phyloP scores from a whole-genome alignment of 805 yeast species.

The Isabelozyma rhagii region DNA sequence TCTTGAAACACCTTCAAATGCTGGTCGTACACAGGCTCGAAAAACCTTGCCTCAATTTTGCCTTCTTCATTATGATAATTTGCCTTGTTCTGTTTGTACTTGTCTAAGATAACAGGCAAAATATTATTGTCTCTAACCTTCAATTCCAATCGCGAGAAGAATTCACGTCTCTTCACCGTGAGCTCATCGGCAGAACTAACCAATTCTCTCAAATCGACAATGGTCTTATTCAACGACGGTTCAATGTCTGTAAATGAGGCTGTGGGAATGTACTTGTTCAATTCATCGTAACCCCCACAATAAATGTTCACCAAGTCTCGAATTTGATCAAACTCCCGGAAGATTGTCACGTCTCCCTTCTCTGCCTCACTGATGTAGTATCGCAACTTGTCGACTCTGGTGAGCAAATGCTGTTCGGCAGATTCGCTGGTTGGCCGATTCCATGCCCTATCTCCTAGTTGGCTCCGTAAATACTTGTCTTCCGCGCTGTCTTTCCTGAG shows the following conservation, averaged over 20 bases:
- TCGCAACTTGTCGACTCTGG: slow-evolving; percentile 43
- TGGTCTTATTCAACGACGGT: slow-evolving; percentile 23
- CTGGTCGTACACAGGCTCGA: slow-evolving; percentile 35
- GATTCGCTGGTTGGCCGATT: slow-evolving; percentile 43
- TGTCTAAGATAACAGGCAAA: slow-evolving; percentile 50
- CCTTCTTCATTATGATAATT: slow-evolving; percentile 13
- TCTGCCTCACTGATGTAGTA: slow-evolving; percentile 55
- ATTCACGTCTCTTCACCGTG: slow-evolving; percentile 35
- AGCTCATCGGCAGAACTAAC: slow-evolving; percentile 26
- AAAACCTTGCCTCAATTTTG: slow-evolving; percentile 22
- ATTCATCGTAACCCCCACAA: slow-evolving; percentile 34
- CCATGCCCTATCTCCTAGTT: slow-evolving; percentile 58
- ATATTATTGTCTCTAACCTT: slow-evolving; percentile 47
- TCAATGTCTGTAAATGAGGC: slow-evolving; percentile 32
- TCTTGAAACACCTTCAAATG: slow-evolving; percentile 46
- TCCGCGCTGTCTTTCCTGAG: slow-evolving; percentile 51
- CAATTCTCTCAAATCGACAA: slow-evolving; percentile 34
- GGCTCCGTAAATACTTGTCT: slow-evolving; percentile 48
- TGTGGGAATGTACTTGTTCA: slow-evolving; percentile 38
- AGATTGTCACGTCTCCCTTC: slow-evolving; percentile 57
- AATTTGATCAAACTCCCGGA: slow-evolving; percentile 45
- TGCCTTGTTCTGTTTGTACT: slow-evolving; percentile 31
- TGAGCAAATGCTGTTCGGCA: slow-evolving; percentile 38
- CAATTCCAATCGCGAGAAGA: slow-evolving; percentile 39
- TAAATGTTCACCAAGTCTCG: slow-evolving; percentile 44